These are phyloP conservation scores for Aspergillus affinis DNA, from an alignment of 495 filamentous ascomycete genomes.

Conservation along the genomic window DNA sequence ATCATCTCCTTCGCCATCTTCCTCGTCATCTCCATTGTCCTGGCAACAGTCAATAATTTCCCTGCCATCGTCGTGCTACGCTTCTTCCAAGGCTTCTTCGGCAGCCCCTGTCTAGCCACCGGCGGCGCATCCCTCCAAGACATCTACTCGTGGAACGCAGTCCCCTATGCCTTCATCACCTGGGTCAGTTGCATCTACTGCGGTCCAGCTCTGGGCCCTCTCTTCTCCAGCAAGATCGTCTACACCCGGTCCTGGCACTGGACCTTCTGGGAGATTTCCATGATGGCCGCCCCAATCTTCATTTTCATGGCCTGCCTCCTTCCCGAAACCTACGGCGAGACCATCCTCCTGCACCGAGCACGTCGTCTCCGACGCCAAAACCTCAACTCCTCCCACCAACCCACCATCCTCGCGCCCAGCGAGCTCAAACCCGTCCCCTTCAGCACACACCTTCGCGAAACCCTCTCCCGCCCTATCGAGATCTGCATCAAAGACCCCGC, in stretches of 20 bases:
- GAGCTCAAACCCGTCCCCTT: constrained; percentile 24
- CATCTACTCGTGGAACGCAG: constrained; percentile 31
- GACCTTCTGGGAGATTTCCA: constrained; percentile 45
- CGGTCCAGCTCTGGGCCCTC: constrained; percentile 44
- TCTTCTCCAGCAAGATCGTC: constrained; percentile 36
- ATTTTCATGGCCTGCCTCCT: constrained; percentile 50
- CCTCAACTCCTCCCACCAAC: constrained; percentile 24
- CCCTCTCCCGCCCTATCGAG: constrained; percentile 11
- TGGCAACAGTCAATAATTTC: constrained; percentile 31
- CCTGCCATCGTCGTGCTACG: constrained; percentile 43
- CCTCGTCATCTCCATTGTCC: constrained; percentile 36
- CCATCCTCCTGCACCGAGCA: constrained; percentile 56
- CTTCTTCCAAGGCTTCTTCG: constrained; percentile 52
- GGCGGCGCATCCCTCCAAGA: constrained; percentile 57
- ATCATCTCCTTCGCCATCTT: constrained; percentile 46
- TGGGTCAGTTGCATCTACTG: constrained; percentile 34
- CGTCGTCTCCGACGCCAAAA: constrained; percentile 43
- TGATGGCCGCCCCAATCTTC: constrained; percentile 43
- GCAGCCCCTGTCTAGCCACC: constrained; percentile 45
- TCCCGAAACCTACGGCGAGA: constrained; percentile 55
- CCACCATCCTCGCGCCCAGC: constrained; percentile 29
- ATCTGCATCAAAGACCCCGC: constrained; percentile 14
- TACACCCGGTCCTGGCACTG: constrained; percentile 31
- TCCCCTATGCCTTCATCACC: constrained; percentile 34
- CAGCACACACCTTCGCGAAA: constrained; percentile 14